Base-by-base conservation (phyloP, 2,329 filamentous ascomycete genomes). In the Sporothrix luriei region DNA sequence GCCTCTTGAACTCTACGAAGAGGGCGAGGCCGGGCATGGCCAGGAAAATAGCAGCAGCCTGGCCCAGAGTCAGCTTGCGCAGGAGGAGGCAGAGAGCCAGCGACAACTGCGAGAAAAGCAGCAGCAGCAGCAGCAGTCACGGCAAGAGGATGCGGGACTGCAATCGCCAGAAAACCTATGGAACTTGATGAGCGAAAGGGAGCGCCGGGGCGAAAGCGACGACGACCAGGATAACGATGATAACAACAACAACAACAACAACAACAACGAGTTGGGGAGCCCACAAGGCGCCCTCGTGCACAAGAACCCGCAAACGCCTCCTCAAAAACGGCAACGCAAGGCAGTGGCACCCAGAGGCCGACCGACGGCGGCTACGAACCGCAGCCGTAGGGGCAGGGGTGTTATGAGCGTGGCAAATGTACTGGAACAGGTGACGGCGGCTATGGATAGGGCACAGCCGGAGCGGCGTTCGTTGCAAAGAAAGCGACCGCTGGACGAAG, bases 351-450 rank as follows among this genome's bases (percentile, higher is more conserved):
- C 26, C 6, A 57, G 24, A 7, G 55, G 10, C 21, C 33, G 6
- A 26, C 29, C 49, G 62, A 40, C 13, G 10, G 54, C 33, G 14
- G 26, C 21, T 16, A 48, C 21, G 19, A 16, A 29, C 57, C 29
- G 46, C 33, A n/a, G 38, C 43, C 29, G 57, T 21, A 13, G 62
- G 11, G 26, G 62, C 14, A 19, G 40, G 16, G 48, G 4, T 19
- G 48, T 10, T 7, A 9, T 57, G 52, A 40, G 51, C 40, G 65
- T 67, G 38, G 4, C 51, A 9, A 67, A 19, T 24, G 51, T 67
- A 21, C 14, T 57, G 21, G 49, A 57, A 9, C 51, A 57, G 16
- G 57, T 67, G 38, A 29, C 51, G 33, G 51, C 52, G 14, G 65
- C 65, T 9, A 57, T 57, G 16, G 33, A 3, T 40, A 26, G 26